Percentiles rank a stretch among this genome's conserved stretches.
These are phyloP conservation scores for Fagopyrum tataricum DNA, from an alignment of 148 eudicot genomes.

Conservation along the genomic window DNA sequence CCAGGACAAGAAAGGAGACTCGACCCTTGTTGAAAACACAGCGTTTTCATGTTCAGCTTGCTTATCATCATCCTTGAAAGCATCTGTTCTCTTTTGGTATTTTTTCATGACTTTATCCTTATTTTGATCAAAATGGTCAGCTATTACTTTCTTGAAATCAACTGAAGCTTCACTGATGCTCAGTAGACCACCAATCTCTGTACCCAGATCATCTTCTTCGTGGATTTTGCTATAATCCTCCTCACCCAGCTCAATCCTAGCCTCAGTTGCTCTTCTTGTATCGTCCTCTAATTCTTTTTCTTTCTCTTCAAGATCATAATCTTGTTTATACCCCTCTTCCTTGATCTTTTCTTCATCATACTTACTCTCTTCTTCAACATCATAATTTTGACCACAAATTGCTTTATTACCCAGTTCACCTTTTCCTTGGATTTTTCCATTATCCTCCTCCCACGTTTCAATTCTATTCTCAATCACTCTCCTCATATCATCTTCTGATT, in stretches of 20 bases:
- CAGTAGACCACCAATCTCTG: background rate
- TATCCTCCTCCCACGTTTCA: too few species aligned
- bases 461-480: too few species aligned
- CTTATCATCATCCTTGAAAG: conserved; percentile 9
- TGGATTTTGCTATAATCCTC: conserved; percentile 5
- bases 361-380: background rate
- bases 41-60: background rate
- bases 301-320: conserved; percentile 15
- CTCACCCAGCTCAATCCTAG: background rate
- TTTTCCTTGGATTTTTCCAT: too few species aligned
- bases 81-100: conserved; percentile 17
- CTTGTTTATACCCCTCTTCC: conserved; percentile 16
- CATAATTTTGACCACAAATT: too few species aligned
- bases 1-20: conserved; percentile 2
- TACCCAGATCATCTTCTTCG: background rate
- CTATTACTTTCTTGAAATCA: background rate
- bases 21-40: background rate
- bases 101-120: conserved; percentile 25
- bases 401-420: too few species aligned
- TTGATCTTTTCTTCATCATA: background rate
- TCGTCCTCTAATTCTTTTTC: conserved; percentile 22
- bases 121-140: conserved; percentile 23
- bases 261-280: conserved; percentile 11
- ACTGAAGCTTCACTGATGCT: background rate
- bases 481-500: too few species aligned